Evolutionary conservation across 495 filamentous ascomycete genomes (phyloP).

Genomic region (Barbatosphaeria neglecta): DNA sequence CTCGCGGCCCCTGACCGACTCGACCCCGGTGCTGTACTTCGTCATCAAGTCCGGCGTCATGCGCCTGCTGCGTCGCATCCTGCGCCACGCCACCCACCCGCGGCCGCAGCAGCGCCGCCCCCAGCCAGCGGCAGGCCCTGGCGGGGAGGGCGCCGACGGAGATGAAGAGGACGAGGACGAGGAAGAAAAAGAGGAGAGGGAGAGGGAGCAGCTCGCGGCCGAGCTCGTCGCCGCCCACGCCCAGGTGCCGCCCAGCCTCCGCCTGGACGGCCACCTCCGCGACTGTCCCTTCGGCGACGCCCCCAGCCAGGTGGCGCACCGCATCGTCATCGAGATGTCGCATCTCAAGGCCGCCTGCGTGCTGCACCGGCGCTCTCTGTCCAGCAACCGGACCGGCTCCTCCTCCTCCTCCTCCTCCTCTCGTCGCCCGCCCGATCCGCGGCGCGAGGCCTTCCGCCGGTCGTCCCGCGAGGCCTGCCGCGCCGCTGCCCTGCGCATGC

Average conservation of each 20-base stretch:
- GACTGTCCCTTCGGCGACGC: conserved; percentile 21
- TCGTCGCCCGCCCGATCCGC: no score
- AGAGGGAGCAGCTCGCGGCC: conserved; percentile 19
- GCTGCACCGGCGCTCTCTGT: conserved; percentile 30
- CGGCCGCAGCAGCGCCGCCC: conserved; percentile 4
- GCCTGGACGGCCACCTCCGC: conserved; percentile 14
- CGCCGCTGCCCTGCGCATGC: conserved; percentile 26
- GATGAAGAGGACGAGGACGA: no score
- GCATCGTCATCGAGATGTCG: conserved; percentile 23
- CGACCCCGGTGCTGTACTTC: conserved; percentile 30
- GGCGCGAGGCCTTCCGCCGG: no score
- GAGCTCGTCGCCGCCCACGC: conserved; percentile 21
- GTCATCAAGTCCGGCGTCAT: conserved; percentile 28
- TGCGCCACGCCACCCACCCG: conserved; percentile 19
- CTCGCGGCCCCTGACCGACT: conserved; percentile 25
- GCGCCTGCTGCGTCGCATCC: conserved; percentile 24
- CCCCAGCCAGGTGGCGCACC: conserved; percentile 22
- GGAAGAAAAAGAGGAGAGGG: conserved; percentile 13
- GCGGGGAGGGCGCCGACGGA: no score
- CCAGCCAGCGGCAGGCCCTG: no score
- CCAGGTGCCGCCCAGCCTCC: conserved; percentile 15
- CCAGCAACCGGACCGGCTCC: conserved; percentile 10
- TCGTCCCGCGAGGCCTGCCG: conserved; percentile 28
- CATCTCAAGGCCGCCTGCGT: conserved; percentile 27
- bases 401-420: no score